Evolutionary conservation across 805 yeast species (phyloP), one percentile per base, ranked within the genome.

Genomic region (Ogataea degrootiae): DNA sequence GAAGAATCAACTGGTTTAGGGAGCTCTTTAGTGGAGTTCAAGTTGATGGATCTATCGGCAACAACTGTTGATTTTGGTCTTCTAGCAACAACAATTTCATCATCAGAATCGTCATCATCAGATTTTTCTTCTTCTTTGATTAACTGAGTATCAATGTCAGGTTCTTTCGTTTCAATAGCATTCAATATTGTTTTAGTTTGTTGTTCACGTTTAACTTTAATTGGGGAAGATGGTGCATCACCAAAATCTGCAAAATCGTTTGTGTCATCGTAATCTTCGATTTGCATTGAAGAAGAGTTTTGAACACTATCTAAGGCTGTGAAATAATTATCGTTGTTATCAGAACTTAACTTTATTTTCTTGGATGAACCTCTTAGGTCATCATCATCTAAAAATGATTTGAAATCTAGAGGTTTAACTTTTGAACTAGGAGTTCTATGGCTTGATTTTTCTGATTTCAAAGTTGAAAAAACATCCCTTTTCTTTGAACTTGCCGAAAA

Each of bases 21-120:
- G 2, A 17, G 15, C 12, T 51, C 55, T 43, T 57, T 62, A 4
- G 56, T 52, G 1, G 77, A 61, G 31, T 62, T 62, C 41, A 80
- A 52, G 45, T 73, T 79, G 9, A 74, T 63, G 0, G 71, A 65
- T 43, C 76, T 65, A 39, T 68, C 66, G 11, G 73, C 69, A 14
- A 70, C 70, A 1, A 71, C 56, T 5, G 67, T 75, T 0, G 72
- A 71, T 54, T 78, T 67, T 40, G 79, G 82, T 58, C 80, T 73
- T 57, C 76, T 73, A 5, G 79, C 67, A 33, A 80, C 71, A n/a
- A 80, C 66, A 17, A 82, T 80, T 36, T 82, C 87, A 15, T 46
- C 54, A 4, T 47, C 52, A 23, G 33, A 17, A 41, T 42, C 37
- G 6, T 34, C 17, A 34, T 35, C 43, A 21, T 46, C 48, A 36